Evolutionary conservation across 2,329 filamentous ascomycete genomes (phyloP).

Genomic region (Ophiostoma perfectum): DNA sequence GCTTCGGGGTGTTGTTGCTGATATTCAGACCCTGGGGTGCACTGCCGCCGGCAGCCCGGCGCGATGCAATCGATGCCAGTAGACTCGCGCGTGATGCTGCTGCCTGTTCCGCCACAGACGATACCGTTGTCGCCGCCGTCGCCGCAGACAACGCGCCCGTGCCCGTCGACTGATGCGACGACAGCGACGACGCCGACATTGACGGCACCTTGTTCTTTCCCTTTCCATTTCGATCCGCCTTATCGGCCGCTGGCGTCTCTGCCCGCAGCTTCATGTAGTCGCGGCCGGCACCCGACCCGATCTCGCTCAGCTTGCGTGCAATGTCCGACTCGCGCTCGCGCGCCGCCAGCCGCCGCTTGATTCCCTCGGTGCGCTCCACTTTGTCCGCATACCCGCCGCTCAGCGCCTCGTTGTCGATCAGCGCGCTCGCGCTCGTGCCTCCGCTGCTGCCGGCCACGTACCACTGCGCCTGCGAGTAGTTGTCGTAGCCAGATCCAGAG

Average conservation of each 20-base stretch:
- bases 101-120: constrained; percentile 25
- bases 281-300: constrained; percentile 60
- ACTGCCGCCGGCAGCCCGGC: neutral
- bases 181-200: neutral
- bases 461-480: constrained; percentile 52
- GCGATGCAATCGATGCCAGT: constrained; percentile 22
- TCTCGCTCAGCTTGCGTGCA: constrained; percentile 58
- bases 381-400: constrained; percentile 48
- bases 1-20: constrained; percentile 21
- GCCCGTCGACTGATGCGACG: constrained; percentile 16
- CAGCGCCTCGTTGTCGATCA: constrained; percentile 45
- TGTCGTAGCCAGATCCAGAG: constrained; percentile 55
- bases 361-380: constrained; percentile 58
- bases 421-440: constrained; percentile 43
- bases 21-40: constrained; percentile 26
- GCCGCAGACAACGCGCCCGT: constrained; percentile 15
- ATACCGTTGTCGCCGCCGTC: constrained; percentile 11
- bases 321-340: constrained; percentile 69
- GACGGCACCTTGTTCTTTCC: constrained; percentile 7
- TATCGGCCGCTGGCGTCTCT: neutral
- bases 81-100: constrained; percentile 24
- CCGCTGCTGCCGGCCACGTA: constrained; percentile 41
- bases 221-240: neutral
- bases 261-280: constrained; percentile 56
- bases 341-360: constrained; percentile 59